A percentile compares a stretch with the other conserved stretches of the same genome.
These are phyloP conservation scores for Terfezia claveryi DNA, from an alignment of 495 filamentous ascomycete genomes.

Conservation along the genomic window DNA sequence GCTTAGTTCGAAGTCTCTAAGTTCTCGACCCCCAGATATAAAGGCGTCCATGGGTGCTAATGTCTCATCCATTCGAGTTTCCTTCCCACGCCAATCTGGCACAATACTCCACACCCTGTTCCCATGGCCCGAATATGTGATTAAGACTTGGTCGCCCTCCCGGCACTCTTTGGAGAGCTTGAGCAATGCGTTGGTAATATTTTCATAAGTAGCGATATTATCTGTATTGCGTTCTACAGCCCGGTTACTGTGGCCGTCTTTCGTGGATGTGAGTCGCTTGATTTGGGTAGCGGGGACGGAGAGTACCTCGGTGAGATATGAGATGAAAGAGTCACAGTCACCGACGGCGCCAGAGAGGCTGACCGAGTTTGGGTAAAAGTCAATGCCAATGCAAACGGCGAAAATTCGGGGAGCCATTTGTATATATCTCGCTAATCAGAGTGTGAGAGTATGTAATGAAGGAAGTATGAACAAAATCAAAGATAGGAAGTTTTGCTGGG, in stretches of 20 bases:
- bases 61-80: neutral
- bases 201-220: neutral
- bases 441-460: too few species aligned
- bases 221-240: neutral
- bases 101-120: neutral
- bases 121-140: neutral
- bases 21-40: too few species aligned
- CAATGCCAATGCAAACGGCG: neutral
- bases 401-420: too few species aligned
- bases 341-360: neutral
- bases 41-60: neutral
- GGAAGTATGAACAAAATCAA: too few species aligned
- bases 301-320: neutral
- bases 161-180: neutral
- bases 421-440: too few species aligned
- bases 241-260: too few species aligned
- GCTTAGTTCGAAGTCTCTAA: neutral
- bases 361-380: neutral
- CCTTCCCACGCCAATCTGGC: neutral
- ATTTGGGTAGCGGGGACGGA: neutral
- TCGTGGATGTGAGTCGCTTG: neutral
- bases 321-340: neutral
- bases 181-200: neutral
- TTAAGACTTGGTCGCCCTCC: neutral
- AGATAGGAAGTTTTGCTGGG: too few species aligned